phyloP scores from a whole-genome alignment of 78 protist species.

The Blattamonas nauphoetae region DNA sequence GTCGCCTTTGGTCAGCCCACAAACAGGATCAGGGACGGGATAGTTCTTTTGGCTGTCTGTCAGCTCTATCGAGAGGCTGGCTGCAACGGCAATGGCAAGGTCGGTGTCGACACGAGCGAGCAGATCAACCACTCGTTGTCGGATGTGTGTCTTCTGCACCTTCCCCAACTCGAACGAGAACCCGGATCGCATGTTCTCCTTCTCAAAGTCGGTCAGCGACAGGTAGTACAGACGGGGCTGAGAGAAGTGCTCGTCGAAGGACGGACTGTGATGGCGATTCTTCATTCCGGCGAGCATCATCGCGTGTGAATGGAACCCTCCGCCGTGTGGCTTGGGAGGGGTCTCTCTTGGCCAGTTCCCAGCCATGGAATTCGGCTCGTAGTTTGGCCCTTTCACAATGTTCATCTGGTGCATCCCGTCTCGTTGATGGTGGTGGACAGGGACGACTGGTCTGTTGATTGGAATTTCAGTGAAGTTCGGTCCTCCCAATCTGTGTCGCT shows the following conservation, averaged over 20 bases:
- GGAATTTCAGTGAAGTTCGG: not conserved
- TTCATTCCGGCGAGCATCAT: not conserved
- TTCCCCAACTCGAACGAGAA: not conserved
- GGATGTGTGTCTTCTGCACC: not conserved
- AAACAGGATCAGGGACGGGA: not conserved
- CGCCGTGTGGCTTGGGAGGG: not conserved
- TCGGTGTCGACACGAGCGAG: not conserved
- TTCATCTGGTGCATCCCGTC: not conserved
- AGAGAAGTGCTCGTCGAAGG: not conserved
- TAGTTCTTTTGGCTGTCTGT: not conserved
- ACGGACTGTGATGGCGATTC: not conserved
- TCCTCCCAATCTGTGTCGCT: constrained; percentile 64
- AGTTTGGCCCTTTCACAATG: not conserved
- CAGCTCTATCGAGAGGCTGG: not conserved
- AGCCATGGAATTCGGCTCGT: not conserved
- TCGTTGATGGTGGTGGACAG: not conserved
- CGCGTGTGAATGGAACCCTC: not conserved
- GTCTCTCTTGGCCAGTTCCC: not conserved
- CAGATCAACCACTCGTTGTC: not conserved
- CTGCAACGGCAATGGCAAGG: not conserved
- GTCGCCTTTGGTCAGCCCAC: not conserved
- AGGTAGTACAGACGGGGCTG: not conserved
- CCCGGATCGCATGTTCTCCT: not conserved
- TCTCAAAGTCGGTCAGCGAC: not conserved
- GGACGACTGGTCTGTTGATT: not conserved